phyloP scores from a whole-genome alignment of 495 filamentous ascomycete species.

The Podospora sp. region DNA sequence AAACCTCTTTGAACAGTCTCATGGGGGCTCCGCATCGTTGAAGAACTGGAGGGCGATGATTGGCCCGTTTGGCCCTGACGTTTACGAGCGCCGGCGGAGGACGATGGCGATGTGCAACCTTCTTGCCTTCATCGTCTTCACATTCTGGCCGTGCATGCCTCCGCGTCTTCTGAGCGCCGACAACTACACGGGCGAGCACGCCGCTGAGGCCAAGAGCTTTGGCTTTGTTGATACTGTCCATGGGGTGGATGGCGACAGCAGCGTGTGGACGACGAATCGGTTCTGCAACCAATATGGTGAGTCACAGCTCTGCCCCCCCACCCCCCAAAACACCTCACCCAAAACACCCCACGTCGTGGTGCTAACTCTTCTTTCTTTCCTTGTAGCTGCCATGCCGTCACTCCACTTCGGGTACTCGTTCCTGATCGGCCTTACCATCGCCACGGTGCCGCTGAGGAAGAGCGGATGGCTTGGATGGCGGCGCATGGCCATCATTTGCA shows the following conservation, averaged over 20 bases:
- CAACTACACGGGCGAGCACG: slow-evolving; percentile 36
- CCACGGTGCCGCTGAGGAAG: slow-evolving; percentile 38
- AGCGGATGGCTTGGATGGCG: slow-evolving; percentile 32
- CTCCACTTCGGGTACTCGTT: slow-evolving; percentile 82
- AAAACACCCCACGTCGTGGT: no score
- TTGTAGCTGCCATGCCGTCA: slow-evolving; percentile 71
- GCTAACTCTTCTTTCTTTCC: neutral
- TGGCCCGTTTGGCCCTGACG: slow-evolving; percentile 29
- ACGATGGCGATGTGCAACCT: slow-evolving; percentile 77
- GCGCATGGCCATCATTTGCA: slow-evolving; percentile 41
- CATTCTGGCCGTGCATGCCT: slow-evolving; percentile 80
- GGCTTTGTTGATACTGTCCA: slow-evolving; percentile 80
- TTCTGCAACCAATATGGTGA: slow-evolving; percentile 56
- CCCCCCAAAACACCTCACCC: neutral
- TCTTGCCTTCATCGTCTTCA: slow-evolving; percentile 76
- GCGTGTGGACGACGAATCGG: slow-evolving; percentile 72
- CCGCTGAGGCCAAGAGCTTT: slow-evolving; percentile 45
- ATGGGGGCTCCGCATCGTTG: slow-evolving; percentile 28
- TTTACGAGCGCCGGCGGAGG: slow-evolving; percentile 48
- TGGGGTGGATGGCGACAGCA: slow-evolving; percentile 54
- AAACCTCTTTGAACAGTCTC: slow-evolving; percentile 37
- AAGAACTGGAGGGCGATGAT: slow-evolving; percentile 54
- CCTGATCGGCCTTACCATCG: slow-evolving; percentile 70
- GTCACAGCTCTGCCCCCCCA: neutral
- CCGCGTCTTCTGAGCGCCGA: slow-evolving; percentile 65